These are phyloP conservation scores for Torulaspora maleeae DNA, from an alignment of 805 yeast species.

Conservation along the genomic window DNA sequence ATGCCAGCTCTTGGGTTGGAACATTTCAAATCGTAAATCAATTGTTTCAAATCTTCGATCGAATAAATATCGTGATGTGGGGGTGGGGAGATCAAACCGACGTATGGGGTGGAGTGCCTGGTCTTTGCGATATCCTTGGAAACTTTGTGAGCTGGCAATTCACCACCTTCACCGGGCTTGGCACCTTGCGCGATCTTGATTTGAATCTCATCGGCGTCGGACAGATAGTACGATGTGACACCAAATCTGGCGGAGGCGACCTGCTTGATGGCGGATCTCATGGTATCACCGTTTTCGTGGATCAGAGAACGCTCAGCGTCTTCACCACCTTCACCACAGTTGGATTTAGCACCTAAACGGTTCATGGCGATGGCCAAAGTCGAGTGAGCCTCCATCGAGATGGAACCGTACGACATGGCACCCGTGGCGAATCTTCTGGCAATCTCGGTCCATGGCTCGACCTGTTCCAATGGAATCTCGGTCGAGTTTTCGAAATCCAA, in stretches of 20 bases:
- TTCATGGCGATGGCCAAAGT: slow-evolving; percentile 98
- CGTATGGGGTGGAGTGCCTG: slow-evolving; percentile 94
- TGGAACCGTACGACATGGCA: slow-evolving; percentile 99
- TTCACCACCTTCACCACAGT: slow-evolving; percentile 99
- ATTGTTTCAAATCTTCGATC: slow-evolving; percentile 94
- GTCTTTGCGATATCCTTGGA: slow-evolving; percentile 85
- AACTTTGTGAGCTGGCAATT: slow-evolving; percentile 91
- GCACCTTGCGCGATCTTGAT: slow-evolving; percentile 99
- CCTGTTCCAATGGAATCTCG: slow-evolving; percentile 92
- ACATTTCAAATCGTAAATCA: slow-evolving; percentile 93
- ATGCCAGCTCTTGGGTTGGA: slow-evolving; percentile 96
- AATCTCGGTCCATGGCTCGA: slow-evolving; percentile 99
- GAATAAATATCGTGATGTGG: slow-evolving; percentile 99
- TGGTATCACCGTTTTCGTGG: slow-evolving; percentile 85
- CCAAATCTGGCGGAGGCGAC: slow-evolving; percentile 98
- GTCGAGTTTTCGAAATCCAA: slow-evolving; percentile 69
- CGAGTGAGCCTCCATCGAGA: slow-evolving; percentile 97
- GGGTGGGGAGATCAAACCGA: slow-evolving; percentile 95
- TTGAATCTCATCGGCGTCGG: slow-evolving; percentile 96
- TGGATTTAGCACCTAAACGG: slow-evolving; percentile 94
- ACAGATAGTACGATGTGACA: slow-evolving; percentile 88
- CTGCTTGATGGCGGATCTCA: slow-evolving; percentile 98
- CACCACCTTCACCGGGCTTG: slow-evolving; percentile 99
- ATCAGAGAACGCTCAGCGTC: slow-evolving; percentile 85
- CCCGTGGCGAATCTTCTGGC: slow-evolving; percentile 98